These are phyloP conservation scores for Fusarium sp. DNA, from an alignment of 2,329 filamentous ascomycete species.

Conservation along the genomic window DNA sequence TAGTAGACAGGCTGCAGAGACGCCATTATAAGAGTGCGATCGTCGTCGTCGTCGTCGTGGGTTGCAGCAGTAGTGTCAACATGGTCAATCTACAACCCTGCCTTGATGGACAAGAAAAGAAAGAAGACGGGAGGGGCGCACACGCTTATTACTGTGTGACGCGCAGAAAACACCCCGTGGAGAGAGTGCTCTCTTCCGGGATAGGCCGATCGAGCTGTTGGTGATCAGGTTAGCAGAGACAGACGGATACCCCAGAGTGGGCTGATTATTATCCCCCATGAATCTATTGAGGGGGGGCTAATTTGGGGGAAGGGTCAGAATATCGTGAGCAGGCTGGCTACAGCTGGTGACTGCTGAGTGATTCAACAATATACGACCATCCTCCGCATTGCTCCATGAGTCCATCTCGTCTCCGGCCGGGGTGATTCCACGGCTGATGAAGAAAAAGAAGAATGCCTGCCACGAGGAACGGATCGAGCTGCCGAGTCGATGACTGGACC, in stretches of 20 bases:
- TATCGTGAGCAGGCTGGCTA: neutral
- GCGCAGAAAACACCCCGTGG: constrained; percentile 12
- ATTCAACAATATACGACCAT: neutral
- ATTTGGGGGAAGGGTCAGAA: constrained; percentile 11
- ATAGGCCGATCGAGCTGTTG: constrained; percentile 20
- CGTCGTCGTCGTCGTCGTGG: neutral
- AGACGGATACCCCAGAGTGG: constrained; percentile 23
- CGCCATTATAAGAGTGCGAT: constrained; percentile 15
- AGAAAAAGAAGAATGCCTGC: neutral
- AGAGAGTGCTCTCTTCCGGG: constrained; percentile 15
- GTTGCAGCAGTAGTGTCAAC: neutral
- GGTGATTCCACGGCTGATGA: neutral
- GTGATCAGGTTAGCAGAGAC: constrained; percentile 17
- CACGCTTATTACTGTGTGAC: constrained; percentile 9
- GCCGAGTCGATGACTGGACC: constrained; percentile 15
- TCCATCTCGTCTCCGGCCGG: neutral
- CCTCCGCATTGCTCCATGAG: neutral
- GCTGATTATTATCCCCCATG: constrained; percentile 11
- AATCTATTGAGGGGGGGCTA: neutral
- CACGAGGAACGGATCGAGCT: neutral
- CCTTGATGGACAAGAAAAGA: neutral
- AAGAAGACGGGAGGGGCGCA: constrained; percentile 5
- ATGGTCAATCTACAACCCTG: constrained; percentile 8
- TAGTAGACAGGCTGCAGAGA: constrained; percentile 46
- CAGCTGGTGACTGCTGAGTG: neutral